A percentile compares a stretch with the other conserved stretches of the same genome.
Evolutionary conservation across 2,329 filamentous ascomycete genomes (phyloP).

Genomic region (Gnomoniopsis sp.): DNA sequence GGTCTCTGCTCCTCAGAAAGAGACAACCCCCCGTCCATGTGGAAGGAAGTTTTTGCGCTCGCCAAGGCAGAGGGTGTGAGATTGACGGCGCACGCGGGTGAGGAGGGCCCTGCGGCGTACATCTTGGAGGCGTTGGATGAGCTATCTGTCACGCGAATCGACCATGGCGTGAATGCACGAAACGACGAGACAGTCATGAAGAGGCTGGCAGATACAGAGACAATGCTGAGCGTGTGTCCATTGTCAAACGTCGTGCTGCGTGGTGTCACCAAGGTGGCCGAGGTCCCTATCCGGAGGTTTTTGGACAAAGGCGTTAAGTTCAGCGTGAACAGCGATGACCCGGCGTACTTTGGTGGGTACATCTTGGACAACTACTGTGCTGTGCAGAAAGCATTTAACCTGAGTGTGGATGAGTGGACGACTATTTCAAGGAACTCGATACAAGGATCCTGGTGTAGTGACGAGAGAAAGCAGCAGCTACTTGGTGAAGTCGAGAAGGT

Average conservation of each 20-base stretch:
- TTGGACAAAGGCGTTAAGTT: slow-evolving; percentile 63
- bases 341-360: slow-evolving; percentile 73
- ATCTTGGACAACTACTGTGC: slow-evolving; percentile 73
- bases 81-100: slow-evolving; percentile 72
- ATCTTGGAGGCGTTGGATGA: slow-evolving; percentile 61
- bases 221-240: slow-evolving; percentile 69
- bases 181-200: slow-evolving; percentile 57
- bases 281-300: slow-evolving; percentile 61
- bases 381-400: slow-evolving; percentile 67
- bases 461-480: slow-evolving; percentile 59
- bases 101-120: slow-evolving; percentile 68
- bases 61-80: slow-evolving; percentile 51
- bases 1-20: slow-evolving; percentile 29
- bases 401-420: slow-evolving; percentile 65
- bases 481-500: slow-evolving; percentile 41
- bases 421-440: slow-evolving; percentile 60
- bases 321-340: slow-evolving; percentile 72
- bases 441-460: slow-evolving; percentile 66
- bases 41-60: slow-evolving; percentile 57
- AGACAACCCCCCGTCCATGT: slow-evolving; percentile 48
- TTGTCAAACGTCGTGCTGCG: slow-evolving; percentile 66
- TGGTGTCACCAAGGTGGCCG: slow-evolving; percentile 48
- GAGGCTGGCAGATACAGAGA: slow-evolving; percentile 53
- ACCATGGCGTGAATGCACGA: slow-evolving; percentile 67
- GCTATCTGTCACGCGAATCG: slow-evolving; percentile 64